phyloP scores from a whole-genome alignment of 2,329 filamentous ascomycete species.

The Sodiomyces alkalinus region DNA sequence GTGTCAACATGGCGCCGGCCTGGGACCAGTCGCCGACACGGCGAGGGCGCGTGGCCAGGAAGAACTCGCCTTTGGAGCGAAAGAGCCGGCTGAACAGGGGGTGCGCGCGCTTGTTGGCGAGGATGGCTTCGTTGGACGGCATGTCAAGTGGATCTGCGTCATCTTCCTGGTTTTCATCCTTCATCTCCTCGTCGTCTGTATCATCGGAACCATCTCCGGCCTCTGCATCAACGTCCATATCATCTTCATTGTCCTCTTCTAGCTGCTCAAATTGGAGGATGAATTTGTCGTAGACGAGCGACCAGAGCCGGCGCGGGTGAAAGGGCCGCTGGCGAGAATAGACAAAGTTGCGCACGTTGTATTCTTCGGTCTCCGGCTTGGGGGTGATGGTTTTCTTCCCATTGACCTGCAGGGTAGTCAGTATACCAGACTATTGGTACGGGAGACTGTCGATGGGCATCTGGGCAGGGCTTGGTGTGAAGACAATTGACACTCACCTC shows the following conservation, averaged over 20 bases:
- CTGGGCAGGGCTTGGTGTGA: too few relatives aligned
- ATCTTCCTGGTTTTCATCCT: conserved; percentile 10
- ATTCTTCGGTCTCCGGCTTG: conserved; percentile 59
- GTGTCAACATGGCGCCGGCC: conserved; percentile 47
- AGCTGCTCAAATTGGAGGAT: conserved; percentile 31
- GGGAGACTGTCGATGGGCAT: too few relatives aligned
- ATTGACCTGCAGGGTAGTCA: conserved; percentile 17
- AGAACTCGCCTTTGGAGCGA: conserved; percentile 48
- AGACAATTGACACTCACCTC: too few relatives aligned
- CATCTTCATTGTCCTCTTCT: conserved; percentile 18
- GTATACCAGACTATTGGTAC: conserved; percentile 9
- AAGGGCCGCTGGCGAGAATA: conserved; percentile 45
- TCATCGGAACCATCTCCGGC: conserved; percentile 16
- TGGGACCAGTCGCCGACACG: conserved; percentile 46
- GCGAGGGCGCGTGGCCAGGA: conserved; percentile 41
- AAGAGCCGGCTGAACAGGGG: conserved; percentile 38
- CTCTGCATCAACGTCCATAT: conserved; percentile 16
- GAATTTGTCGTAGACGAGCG: conserved; percentile 31
- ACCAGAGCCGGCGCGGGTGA: conserved; percentile 29
- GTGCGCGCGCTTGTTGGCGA: conserved; percentile 39
- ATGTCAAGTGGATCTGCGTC: conserved; percentile 15
- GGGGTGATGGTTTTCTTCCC: conserved; percentile 40
- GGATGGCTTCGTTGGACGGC: conserved; percentile 25
- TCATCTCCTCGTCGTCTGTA: conserved; percentile 11
- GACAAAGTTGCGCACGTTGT: conserved; percentile 56